These are phyloP conservation scores for Flammula alnicola DNA, from an alignment of 1,284 basidiomycete genomes.

Conservation along the genomic window DNA sequence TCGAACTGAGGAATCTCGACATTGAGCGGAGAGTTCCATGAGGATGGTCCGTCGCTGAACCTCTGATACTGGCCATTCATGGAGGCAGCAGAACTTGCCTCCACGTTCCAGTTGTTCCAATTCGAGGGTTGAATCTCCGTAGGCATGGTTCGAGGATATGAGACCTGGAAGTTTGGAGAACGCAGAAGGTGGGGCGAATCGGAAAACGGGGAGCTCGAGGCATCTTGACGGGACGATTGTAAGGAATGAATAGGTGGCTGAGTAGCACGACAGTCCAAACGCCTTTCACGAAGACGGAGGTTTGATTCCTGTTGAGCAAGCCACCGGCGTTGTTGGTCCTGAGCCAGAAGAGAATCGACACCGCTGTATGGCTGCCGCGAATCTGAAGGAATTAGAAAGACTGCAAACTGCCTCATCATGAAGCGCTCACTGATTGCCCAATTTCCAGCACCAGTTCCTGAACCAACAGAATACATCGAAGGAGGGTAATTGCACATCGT, in stretches of 20 bases:
- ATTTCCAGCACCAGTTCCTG: conserved; percentile 14
- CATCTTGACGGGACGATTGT: conserved; percentile 12
- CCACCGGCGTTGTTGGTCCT: conserved; percentile 19
- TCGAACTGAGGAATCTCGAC: conserved; percentile 31
- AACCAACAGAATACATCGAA: conserved; percentile 14
- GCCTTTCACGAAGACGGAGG: conserved; percentile 22
- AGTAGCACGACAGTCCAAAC: conserved; percentile 19
- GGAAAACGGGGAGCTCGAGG: conserved; percentile 16
- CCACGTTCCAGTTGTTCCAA: conserved; percentile 25
- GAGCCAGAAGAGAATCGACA: conserved; percentile 6
- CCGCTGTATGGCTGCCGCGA: conserved; percentile 17
- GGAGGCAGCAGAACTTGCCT: conserved; percentile 17
- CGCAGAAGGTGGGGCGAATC: conserved; percentile 15
- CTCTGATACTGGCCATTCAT: conserved; percentile 20
- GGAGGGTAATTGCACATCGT: conserved; percentile 21
- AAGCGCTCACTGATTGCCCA: conserved; percentile 25
- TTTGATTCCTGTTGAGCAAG: conserved; percentile 17
- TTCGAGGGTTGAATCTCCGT: conserved; percentile 10
- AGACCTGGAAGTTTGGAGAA: conserved; percentile 16
- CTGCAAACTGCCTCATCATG: neutral
- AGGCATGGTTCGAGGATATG: conserved; percentile 19
- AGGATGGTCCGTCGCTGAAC: conserved; percentile 21
- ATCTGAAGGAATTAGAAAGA: conserved; percentile 8
- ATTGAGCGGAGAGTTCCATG: conserved; percentile 30
- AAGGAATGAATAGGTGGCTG: conserved; percentile 8